A percentile compares a stretch with the other conserved stretches of the same genome.
Conservation (phyloP, 169 alveolate genomes). For the Eimeria falciformis region DNA sequence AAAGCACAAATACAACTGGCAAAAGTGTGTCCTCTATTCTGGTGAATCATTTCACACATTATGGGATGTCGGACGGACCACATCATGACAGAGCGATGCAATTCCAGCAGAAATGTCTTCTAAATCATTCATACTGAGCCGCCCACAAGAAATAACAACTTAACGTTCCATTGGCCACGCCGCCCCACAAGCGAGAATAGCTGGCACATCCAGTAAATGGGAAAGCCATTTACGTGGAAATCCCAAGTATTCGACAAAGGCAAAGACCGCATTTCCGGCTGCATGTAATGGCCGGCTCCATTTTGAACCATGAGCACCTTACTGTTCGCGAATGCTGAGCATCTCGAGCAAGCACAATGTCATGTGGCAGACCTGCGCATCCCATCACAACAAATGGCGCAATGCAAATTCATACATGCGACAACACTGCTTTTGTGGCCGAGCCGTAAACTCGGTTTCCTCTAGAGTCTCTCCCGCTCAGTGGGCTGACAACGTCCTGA, state of each 20-base stretch:
- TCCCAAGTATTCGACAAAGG: neutral
- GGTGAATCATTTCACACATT: neutral
- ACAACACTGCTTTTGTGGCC: too few species aligned
- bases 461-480: too few species aligned
- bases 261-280: too few species aligned
- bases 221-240: too few species aligned
- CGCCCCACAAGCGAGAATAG: neutral
- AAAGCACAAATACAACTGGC: neutral
- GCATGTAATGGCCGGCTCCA: too few species aligned
- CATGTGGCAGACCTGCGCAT: constrained; percentile 15
- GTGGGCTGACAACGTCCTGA: too few species aligned
- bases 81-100: constrained; percentile 72
- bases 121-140: constrained; percentile 44
- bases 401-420: too few species aligned
- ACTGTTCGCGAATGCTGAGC: constrained; percentile 59
- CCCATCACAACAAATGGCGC: too few species aligned
- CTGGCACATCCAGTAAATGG: too few species aligned
- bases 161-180: neutral
- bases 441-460: too few species aligned
- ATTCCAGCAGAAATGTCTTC: constrained; percentile 37
- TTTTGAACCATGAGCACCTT: neutral
- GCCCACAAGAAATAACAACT: neutral
- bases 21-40: too few species aligned
- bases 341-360: constrained; percentile 44
- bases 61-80: neutral